phyloP scores from a whole-genome alignment of 2,329 filamentous ascomycete species.

The Fusarium sacchari region DNA sequence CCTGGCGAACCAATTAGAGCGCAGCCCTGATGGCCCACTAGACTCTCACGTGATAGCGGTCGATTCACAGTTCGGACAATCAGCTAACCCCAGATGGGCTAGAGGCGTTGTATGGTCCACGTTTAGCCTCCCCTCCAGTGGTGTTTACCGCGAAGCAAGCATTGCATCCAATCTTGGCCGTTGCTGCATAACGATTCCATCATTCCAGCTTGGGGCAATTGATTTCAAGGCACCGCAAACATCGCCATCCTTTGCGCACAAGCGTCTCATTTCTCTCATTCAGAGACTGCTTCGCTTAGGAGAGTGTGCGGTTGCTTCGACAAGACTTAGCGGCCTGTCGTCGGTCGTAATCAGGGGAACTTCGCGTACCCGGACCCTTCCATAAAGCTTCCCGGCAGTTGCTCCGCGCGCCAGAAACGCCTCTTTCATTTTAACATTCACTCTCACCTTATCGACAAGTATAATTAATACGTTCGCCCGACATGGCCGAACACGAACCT shows the following conservation, averaged over 20 bases:
- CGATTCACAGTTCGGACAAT: constrained; percentile 9
- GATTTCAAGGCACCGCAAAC: constrained; percentile 22
- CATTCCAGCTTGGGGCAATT: constrained; percentile 37
- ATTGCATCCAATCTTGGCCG: constrained; percentile 31
- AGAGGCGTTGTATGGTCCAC: not conserved
- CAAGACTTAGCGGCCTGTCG: constrained; percentile 12
- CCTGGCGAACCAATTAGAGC: constrained; percentile 51
- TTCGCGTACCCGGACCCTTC: constrained; percentile 25
- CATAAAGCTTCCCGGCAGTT: constrained; percentile 31
- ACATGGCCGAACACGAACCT: constrained; percentile 45
- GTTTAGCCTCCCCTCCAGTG: not conserved
- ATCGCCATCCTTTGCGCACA: constrained; percentile 30
- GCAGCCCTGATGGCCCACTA: constrained; percentile 1
- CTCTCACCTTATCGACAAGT: constrained; percentile 8
- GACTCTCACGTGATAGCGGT: constrained; percentile 42
- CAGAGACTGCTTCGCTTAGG: constrained; percentile 15
- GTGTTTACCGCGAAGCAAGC: constrained; percentile 37
- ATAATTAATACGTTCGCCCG: constrained; percentile 23
- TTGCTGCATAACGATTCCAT: constrained; percentile 37
- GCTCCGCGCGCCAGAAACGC: constrained; percentile 25
- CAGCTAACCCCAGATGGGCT: not conserved
- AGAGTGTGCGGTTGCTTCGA: constrained; percentile 29
- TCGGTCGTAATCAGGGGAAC: constrained; percentile 36
- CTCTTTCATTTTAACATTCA: constrained; percentile 30
- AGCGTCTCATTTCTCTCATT: constrained; percentile 19